Evolutionary conservation across 2,329 filamentous ascomycete species (phyloP), one percentile per base, ranked within the genome.

Genomic region (Scedosporium apiospermum): DNA sequence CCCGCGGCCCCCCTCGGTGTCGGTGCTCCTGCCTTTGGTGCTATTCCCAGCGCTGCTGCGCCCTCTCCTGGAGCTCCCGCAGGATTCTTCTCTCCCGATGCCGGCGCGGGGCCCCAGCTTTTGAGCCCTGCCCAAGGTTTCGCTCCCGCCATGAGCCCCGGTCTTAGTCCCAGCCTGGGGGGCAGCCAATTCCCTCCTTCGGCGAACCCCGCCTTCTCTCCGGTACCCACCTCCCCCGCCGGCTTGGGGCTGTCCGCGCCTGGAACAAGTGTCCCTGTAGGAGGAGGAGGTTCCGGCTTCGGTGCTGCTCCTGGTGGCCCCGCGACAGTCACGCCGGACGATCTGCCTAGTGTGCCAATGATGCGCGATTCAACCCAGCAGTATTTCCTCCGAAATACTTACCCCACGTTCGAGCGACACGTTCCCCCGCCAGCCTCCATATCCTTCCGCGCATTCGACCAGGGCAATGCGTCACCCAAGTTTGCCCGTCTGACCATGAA

Each of bases 381-480:
- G 66, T 89, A 93, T 77, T 99, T 93, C 72, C 83, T 96, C 68
- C 86, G 82, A 68, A 90, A 96, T 73, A 82, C 96, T 60, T 98
- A 97, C 73, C 92, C 93, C 18, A 99, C 95, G 3, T 96, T 98
- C 78, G 93, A 98, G 76, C 90, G 90, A 64, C 92, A 96, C 71
- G 82, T 96, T 2, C 93, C 95, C 10, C 95, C 95, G 57, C 92
- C 95, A 2, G 90, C 93, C 14, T 86, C 89, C 4, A 83, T 95
- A 23, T 92, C 95, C 2, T 98, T 95, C 70, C 89, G 97, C 44
- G 90, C 93, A n/a, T 90, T 88, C 69, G 95, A 99, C 69, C 95
- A 99, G 74, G 95, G 95, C 69, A 99, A 97, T 73, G 88, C 95
- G 4, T 97, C 95, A 14, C 95, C 95, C 41, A 97, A 97, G 75